Evolutionary conservation across 169 alveolate species (phyloP).

Genomic region (Plasmodium fragile): DNA sequence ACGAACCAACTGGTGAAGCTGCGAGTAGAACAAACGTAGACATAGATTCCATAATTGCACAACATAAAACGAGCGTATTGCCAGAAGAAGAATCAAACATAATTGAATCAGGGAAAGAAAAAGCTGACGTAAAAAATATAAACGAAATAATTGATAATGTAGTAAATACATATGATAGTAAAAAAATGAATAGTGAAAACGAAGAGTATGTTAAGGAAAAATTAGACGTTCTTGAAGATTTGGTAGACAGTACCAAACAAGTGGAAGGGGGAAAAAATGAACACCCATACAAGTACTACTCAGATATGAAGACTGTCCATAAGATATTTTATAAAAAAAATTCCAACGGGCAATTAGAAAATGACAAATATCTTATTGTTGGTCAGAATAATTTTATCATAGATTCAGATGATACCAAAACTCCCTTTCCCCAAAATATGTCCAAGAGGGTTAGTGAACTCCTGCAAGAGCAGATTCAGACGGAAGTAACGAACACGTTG

Average conservation of each 20-base stretch:
- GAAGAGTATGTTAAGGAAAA: constrained; percentile 8
- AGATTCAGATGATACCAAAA: constrained; percentile 37
- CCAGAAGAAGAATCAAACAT: constrained; percentile 7
- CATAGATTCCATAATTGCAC: constrained; percentile 8
- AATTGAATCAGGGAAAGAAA: neutral
- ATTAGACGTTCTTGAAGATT: constrained; percentile 33
- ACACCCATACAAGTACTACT: constrained; percentile 32
- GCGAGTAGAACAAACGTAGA: neutral
- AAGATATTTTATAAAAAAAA: constrained; percentile 31
- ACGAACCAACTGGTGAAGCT: neutral
- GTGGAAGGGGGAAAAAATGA: neutral
- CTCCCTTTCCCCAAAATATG: constrained; percentile 29
- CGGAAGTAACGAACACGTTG: constrained; percentile 27
- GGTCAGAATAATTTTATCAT: constrained; percentile 66
- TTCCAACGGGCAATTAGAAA: constrained; percentile 14
- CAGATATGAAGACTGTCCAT: constrained; percentile 57
- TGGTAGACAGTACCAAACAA: constrained; percentile 27
- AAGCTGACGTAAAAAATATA: neutral
- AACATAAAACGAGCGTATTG: neutral
- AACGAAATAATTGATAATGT: constrained; percentile 15
- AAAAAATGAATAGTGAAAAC: neutral
- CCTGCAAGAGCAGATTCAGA: constrained; percentile 25
- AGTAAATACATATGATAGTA: neutral
- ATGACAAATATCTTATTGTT: constrained; percentile 31
- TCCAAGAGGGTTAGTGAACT: constrained; percentile 12